A percentile compares a stretch with the other conserved stretches of the same genome.
These are phyloP conservation scores for Candida chauliodis DNA, from an alignment of 805 yeast species.

Conservation along the genomic window DNA sequence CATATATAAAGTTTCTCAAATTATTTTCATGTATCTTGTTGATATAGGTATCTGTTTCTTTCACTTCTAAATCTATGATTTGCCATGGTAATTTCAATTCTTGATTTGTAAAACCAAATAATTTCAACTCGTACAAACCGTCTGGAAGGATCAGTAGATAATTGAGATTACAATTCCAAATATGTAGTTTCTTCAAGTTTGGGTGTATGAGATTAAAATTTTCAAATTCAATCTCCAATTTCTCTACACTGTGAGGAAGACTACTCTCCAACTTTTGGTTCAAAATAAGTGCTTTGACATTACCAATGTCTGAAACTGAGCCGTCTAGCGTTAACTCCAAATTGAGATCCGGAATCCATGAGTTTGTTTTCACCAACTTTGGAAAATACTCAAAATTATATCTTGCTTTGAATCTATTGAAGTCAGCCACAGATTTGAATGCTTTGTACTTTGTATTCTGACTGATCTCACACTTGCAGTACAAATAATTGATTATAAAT, in stretches of 20 bases:
- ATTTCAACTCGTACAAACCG: not conserved
- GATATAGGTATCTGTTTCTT: not conserved
- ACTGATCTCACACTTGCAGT: not conserved
- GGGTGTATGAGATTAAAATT: not conserved
- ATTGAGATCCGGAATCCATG: not conserved
- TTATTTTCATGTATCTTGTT: not conserved
- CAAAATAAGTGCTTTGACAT: not conserved
- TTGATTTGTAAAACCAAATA: not conserved
- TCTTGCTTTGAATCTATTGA: not conserved
- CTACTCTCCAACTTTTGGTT: not conserved
- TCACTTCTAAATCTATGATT: not conserved
- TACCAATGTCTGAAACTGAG: not conserved
- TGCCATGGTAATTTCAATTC: not conserved
- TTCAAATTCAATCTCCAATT: not conserved
- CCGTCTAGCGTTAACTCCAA: not conserved
- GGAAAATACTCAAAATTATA: not conserved
- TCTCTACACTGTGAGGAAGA: not conserved
- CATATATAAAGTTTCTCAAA: constrained; percentile 1
- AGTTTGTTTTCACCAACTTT: not conserved
- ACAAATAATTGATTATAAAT: constrained; percentile 1
- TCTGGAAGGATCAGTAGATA: not conserved
- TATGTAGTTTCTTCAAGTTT: not conserved
- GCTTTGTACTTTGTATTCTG: not conserved
- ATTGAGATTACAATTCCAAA: not conserved
- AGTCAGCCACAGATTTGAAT: not conserved